Conservation (phyloP, 1,139 yeast species). For the Eremothecium gossypii region DNA sequence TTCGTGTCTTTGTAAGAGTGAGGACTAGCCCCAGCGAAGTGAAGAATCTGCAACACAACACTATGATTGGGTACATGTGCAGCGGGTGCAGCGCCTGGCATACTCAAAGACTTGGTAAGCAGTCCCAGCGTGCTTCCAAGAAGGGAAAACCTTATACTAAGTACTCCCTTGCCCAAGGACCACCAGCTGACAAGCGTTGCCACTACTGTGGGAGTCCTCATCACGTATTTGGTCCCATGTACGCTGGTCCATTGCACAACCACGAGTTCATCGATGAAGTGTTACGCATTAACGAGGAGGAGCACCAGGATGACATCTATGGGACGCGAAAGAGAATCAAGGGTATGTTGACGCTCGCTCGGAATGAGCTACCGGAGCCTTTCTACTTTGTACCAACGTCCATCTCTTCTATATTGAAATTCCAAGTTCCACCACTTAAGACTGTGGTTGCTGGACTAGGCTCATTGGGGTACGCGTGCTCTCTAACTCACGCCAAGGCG, state of each 20-base stretch:
- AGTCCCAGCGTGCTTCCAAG: slow-evolving; percentile 33
- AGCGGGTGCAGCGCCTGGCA: slow-evolving; percentile 74
- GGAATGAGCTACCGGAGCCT: slow-evolving; percentile 55
- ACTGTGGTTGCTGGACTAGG: slow-evolving; percentile 73
- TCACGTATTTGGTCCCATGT: slow-evolving; percentile 94
- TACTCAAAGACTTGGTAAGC: slow-evolving; percentile 67
- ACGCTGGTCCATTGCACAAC: slow-evolving; percentile 74
- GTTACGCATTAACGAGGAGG: slow-evolving; percentile 42
- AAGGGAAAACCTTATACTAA: slow-evolving; percentile 35
- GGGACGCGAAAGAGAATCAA: slow-evolving; percentile 76
- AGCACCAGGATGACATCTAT: slow-evolving; percentile 45
- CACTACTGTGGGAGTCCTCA: slow-evolving; percentile 57
- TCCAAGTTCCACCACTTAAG: slow-evolving; percentile 76
- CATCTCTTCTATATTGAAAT: slow-evolving; percentile 63
- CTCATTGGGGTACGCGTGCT: slow-evolving; percentile 69
- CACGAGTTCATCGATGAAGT: slow-evolving; percentile 55
- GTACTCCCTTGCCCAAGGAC: slow-evolving; percentile 49
- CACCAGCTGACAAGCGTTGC: slow-evolving; percentile 50
- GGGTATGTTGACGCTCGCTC: slow-evolving; percentile 87
- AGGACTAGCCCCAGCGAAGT: slow-evolving; percentile 71
- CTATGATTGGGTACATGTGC: slow-evolving; percentile 77
- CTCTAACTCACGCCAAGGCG: slow-evolving; percentile 82
- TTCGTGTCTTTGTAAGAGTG: slow-evolving; percentile 73
- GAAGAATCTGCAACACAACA: slow-evolving; percentile 60
- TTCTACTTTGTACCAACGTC: slow-evolving; percentile 79